phyloP scores from a whole-genome alignment of 2,329 filamentous ascomycete species.

The Keithomyces neogunnii region DNA sequence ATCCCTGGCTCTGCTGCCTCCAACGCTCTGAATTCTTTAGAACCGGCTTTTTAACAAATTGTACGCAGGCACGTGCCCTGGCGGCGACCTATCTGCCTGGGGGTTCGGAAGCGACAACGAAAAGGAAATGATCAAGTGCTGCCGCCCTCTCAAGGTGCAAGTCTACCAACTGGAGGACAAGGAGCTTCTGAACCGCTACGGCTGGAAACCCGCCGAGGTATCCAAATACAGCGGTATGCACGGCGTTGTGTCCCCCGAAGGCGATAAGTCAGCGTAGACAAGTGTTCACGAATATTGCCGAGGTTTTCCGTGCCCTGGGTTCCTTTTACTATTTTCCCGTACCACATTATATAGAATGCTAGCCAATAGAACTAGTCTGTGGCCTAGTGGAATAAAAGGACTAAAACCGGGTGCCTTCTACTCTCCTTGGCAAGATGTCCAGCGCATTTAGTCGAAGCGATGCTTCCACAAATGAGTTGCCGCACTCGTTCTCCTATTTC shows the following conservation, averaged over 20 bases:
- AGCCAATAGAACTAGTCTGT: too few relatives aligned
- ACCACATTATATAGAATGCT: too few relatives aligned
- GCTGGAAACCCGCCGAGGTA: constrained; percentile 53
- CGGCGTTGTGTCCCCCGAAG: constrained; percentile 33
- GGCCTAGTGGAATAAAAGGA: too few relatives aligned
- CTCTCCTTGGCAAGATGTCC: too few relatives aligned
- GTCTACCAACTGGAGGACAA: constrained; percentile 56
- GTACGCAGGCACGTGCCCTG: constrained; percentile 57
- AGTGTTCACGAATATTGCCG: neutral
- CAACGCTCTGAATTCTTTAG: neutral
- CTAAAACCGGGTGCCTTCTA: too few relatives aligned
- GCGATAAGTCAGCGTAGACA: constrained; percentile 8
- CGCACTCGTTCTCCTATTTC: neutral
- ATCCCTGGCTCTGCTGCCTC: neutral
- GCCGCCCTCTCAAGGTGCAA: constrained; percentile 65
- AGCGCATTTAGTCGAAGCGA: too few relatives aligned
- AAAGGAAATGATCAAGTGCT: constrained; percentile 60
- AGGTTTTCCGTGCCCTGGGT: too few relatives aligned
- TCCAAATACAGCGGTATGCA: constrained; percentile 59
- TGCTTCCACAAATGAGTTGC: neutral
- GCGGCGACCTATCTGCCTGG: constrained; percentile 75
- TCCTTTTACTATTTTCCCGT: too few relatives aligned
- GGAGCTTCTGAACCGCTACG: constrained; percentile 37
- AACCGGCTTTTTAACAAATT: neutral
- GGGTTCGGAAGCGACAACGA: constrained; percentile 64